phyloP scores from a whole-genome alignment of 805 yeast genomes.

The Wickerhamomyces rabaulensis region DNA sequence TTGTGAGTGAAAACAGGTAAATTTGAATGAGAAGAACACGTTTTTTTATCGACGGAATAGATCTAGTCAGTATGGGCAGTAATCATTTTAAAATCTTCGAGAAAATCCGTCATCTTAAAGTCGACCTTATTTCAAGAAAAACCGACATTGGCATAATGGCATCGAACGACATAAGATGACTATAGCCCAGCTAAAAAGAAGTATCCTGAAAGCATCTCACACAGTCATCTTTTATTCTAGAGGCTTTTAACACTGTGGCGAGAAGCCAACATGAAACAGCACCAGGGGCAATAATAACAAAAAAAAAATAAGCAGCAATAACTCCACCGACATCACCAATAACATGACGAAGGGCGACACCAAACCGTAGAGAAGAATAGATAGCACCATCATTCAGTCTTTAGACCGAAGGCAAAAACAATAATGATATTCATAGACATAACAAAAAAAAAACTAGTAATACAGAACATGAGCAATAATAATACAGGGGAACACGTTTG shows the following conservation, averaged over 20 bases:
- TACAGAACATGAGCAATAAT: not conserved
- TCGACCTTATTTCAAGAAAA: not conserved
- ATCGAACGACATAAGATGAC: not conserved
- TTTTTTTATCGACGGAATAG: not conserved
- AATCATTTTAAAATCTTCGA: constrained; percentile 1
- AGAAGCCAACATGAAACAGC: not conserved
- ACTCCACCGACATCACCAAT: not conserved
- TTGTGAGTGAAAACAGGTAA: not conserved
- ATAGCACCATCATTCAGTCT: not conserved
- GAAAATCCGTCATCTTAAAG: not conserved
- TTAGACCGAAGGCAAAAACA: too few species aligned
- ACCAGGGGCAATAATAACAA: not conserved
- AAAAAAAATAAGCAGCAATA: not conserved
- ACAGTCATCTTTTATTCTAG: not conserved
- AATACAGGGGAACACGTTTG: not conserved
- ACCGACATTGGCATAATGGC: not conserved
- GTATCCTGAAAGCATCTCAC: not conserved
- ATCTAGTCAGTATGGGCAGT: constrained; percentile 1
- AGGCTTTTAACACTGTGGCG: too few species aligned
- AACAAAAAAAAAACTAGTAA: not conserved
- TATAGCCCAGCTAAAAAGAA: constrained; percentile 1
- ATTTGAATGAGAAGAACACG: not conserved
- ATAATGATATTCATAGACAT: not conserved
- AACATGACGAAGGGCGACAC: not conserved
- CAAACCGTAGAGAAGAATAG: not conserved